Percentiles rank a stretch among this genome's conserved stretches.
Evolutionary conservation across 768 basidiomycete species (phyloP).

Genomic region (Myochromella boudieri): DNA sequence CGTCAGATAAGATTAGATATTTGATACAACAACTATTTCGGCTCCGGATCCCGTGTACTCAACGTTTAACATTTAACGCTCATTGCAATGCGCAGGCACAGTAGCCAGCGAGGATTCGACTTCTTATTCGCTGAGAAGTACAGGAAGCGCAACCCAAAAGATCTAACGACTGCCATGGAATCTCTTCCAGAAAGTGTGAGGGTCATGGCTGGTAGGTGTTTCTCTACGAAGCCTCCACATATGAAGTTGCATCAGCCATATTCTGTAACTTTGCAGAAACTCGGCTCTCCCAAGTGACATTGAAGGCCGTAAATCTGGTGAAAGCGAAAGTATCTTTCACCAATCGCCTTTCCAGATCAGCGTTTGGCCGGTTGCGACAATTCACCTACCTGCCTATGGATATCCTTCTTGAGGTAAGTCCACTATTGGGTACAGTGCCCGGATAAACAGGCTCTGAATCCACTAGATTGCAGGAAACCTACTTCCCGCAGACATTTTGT

Average conservation of each 20-base stretch:
- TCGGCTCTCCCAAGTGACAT: background rate
- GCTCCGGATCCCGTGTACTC: too few relatives aligned
- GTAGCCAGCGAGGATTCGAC: too few relatives aligned
- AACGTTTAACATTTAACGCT: too few relatives aligned
- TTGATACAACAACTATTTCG: too few relatives aligned
- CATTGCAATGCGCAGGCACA: too few relatives aligned
- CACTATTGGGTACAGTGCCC: too few relatives aligned
- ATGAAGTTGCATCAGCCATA: too few relatives aligned
- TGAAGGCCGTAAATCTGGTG: background rate
- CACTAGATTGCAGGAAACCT: background rate
- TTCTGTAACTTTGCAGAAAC: background rate
- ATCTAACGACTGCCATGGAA: background rate
- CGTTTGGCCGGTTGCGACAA: background rate
- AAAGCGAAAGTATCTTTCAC: background rate
- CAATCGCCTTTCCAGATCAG: background rate
- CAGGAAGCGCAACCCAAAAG: background rate
- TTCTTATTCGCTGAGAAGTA: too few relatives aligned
- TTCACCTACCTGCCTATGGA: background rate
- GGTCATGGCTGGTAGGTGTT: background rate
- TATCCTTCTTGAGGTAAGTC: background rate
- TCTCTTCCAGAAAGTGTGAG: background rate
- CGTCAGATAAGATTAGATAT: too few relatives aligned
- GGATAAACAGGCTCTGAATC: background rate
- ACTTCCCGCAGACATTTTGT: background rate
- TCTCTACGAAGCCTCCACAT: too few relatives aligned